Conservation (phyloP, 495 filamentous ascomycete genomes). For the Stereocaulon alpinum region DNA sequence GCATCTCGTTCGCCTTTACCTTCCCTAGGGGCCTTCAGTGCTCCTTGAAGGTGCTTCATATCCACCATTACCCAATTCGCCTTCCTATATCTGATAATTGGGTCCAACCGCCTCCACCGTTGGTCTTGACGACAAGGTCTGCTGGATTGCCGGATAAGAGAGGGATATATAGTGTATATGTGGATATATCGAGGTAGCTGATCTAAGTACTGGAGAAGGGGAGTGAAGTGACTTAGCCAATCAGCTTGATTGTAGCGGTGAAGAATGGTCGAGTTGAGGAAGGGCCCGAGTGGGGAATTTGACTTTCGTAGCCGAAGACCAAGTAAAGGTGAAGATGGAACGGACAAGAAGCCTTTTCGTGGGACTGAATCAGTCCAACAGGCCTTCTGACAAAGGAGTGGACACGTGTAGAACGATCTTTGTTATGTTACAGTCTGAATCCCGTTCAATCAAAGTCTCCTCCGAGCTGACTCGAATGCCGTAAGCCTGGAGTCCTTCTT, state of each 20-base stretch:
- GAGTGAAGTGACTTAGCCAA: slow-evolving; percentile 33
- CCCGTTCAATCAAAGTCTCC: slow-evolving; percentile 38
- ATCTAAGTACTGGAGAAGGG: slow-evolving; percentile 30
- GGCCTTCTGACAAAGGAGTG: too few relatives aligned
- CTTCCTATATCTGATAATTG: slow-evolving; percentile 20
- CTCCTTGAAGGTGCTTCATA: slow-evolving; percentile 26
- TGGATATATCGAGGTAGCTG: slow-evolving; percentile 28
- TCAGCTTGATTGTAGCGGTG: slow-evolving; percentile 31
- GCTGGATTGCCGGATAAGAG: slow-evolving; percentile 28
- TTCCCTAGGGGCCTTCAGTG: slow-evolving; percentile 10
- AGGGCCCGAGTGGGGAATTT: slow-evolving; percentile 35
- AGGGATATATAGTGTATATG: slow-evolving; percentile 34
- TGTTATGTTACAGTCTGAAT: slow-evolving; percentile 43
- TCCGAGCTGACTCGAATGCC: slow-evolving; percentile 42
- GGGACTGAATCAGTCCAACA: too few relatives aligned
- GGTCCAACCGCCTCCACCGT: slow-evolving; percentile 26
- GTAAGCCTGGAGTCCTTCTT: slow-evolving; percentile 29
- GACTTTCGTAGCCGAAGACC: slow-evolving; percentile 26
- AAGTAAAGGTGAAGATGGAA: slow-evolving; percentile 35
- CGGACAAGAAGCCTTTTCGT: slow-evolving; percentile 39
- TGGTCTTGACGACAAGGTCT: slow-evolving; percentile 28
- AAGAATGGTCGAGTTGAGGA: slow-evolving; percentile 31
- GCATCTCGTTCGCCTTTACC: slow-evolving; percentile 16
- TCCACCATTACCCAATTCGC: slow-evolving; percentile 32
- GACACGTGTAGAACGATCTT: too few relatives aligned